Conservation (phyloP, 768 basidiomycete genomes). For the Suillus paluster region DNA sequence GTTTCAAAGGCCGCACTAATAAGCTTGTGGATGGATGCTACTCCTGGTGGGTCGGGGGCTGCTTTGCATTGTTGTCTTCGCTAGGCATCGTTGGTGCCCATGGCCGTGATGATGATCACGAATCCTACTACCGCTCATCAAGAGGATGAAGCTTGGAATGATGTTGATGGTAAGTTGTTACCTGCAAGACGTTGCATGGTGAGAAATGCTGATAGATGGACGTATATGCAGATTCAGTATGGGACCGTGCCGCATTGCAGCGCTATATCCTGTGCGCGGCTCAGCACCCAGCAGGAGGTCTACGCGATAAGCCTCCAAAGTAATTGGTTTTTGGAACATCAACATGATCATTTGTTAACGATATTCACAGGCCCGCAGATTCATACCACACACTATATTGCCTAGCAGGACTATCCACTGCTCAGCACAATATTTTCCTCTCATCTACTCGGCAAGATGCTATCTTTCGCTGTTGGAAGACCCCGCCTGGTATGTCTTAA, state of each 20-base stretch:
- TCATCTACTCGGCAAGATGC: slow-evolving; percentile 42
- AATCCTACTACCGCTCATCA: slow-evolving; percentile 11
- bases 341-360: slow-evolving; percentile 4
- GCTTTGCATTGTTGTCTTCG: slow-evolving; percentile 77
- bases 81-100: slow-evolving; percentile 45
- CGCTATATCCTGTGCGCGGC: slow-evolving; percentile 86
- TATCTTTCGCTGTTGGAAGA: slow-evolving; percentile 45
- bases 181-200: neutral
- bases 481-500: slow-evolving; percentile 19
- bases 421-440: slow-evolving; percentile 77
- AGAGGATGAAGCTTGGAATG: slow-evolving; percentile 62
- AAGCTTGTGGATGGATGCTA: slow-evolving; percentile 99
- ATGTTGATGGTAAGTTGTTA: slow-evolving; percentile 64
- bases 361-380: slow-evolving; percentile 71
- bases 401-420: slow-evolving; percentile 84
- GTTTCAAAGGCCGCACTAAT: slow-evolving; percentile 92
- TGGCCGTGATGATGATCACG: slow-evolving; percentile 28
- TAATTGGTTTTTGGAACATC: slow-evolving; percentile 35
- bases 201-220: slow-evolving; percentile 29
- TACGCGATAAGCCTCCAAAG: slow-evolving; percentile 97
- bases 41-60: slow-evolving; percentile 98
- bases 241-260: slow-evolving; percentile 76
- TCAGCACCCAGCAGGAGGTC: slow-evolving; percentile 83
- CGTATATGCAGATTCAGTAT: slow-evolving; percentile 43
- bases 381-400: slow-evolving; percentile 96